Conservation (phyloP, 2,329 filamentous ascomycete genomes). For the Talaromyces sp. region DNA sequence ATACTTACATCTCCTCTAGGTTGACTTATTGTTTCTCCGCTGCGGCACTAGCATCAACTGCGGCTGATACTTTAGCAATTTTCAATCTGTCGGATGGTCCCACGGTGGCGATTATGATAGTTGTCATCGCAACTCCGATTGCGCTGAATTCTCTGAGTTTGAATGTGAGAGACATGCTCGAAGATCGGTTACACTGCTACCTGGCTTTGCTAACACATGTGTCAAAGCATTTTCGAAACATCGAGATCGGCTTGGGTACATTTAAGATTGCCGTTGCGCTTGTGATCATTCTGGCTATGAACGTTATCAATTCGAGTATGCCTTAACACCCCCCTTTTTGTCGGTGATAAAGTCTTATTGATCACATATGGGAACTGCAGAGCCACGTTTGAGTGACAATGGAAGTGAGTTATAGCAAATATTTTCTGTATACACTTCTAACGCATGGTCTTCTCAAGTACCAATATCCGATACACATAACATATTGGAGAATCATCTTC, state of each 20-base stretch:
- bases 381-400: neutral
- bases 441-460: neutral
- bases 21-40: neutral
- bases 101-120: neutral
- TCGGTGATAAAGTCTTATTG: neutral
- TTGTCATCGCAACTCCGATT: neutral
- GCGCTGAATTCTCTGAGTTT: neutral
- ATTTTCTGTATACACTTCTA: neutral
- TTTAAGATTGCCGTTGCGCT: neutral
- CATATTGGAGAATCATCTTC: neutral
- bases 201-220: neutral
- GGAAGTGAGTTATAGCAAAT: neutral
- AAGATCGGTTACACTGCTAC: neutral
- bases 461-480: neutral
- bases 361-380: neutral
- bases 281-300: neutral
- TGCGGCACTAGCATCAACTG: neutral
- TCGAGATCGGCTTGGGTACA: neutral
- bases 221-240: neutral
- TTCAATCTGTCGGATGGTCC: neutral
- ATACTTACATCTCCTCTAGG: neutral
- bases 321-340: neutral
- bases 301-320: neutral
- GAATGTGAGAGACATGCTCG: neutral
- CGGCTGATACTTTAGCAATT: neutral